These are phyloP conservation scores for Zygosaccharomyces lentus DNA, from an alignment of 805 yeast genomes.

Conservation along the genomic window DNA sequence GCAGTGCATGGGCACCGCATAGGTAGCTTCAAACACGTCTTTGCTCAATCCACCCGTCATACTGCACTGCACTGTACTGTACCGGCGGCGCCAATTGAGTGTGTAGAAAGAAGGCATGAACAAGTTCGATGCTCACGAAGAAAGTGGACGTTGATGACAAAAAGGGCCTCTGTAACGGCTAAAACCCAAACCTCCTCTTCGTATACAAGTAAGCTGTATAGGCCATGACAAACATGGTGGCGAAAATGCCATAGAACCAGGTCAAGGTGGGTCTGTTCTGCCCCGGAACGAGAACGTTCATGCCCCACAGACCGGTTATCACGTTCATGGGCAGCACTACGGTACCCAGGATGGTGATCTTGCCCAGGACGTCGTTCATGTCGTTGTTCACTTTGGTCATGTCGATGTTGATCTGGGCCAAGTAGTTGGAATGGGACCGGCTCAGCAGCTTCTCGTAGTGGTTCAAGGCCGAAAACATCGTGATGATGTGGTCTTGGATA, in stretches of 20 bases:
- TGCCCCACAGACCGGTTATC: conserved; percentile 97
- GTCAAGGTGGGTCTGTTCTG: conserved; percentile 57
- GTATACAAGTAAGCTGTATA: conserved; percentile 46
- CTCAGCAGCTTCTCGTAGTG: conserved; percentile 93
- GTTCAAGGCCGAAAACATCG: conserved; percentile 92
- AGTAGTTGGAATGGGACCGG: conserved; percentile 90
- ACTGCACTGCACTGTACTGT: no score
- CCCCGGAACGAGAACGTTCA: conserved; percentile 97
- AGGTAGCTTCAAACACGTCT: conserved; percentile 61
- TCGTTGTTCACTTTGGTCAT: conserved; percentile 97
- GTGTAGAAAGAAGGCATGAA: no score
- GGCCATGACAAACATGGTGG: conserved; percentile 46
- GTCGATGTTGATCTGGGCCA: conserved; percentile 95
- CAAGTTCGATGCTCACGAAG: no score
- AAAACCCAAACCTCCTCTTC: conserved; percentile 41
- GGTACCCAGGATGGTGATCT: conserved; percentile 89
- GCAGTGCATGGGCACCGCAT: conserved; percentile 84
- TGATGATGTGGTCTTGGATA: conserved; percentile 94
- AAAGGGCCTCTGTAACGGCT: not conserved
- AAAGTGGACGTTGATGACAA: no score
- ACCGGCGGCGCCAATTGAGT: no score
- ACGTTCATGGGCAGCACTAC: conserved; percentile 93
- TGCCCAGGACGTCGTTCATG: conserved; percentile 92
- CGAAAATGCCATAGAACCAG: conserved; percentile 60
- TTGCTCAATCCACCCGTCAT: conserved; percentile 26